Conservation (phyloP, 2,329 filamentous ascomycete species). For the Dothideomycetes sp. region DNA sequence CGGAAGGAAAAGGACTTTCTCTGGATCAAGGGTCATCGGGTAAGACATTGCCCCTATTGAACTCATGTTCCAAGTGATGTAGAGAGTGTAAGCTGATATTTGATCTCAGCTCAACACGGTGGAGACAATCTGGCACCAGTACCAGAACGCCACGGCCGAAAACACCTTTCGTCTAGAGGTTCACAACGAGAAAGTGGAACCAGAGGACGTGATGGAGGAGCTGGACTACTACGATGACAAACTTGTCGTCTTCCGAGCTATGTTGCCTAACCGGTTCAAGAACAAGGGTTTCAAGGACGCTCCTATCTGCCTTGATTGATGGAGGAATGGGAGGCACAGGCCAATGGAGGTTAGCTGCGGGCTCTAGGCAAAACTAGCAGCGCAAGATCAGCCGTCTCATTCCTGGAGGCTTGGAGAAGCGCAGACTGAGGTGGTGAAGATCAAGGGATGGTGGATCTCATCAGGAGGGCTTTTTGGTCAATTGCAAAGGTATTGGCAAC, state of each 20-base stretch:
- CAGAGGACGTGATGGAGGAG: constrained; percentile 15
- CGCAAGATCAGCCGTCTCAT: no score
- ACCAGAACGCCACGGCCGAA: constrained; percentile 9
- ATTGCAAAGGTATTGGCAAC: no score
- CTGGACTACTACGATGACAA: constrained; percentile 21
- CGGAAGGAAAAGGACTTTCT: constrained; percentile 16
- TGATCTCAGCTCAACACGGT: constrained; percentile 17
- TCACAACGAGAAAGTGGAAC: constrained; percentile 12
- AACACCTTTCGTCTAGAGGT: constrained; percentile 15
- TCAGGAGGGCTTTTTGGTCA: no score
- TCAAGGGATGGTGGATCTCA: no score
- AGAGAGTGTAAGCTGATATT: neutral
- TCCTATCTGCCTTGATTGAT: constrained; percentile 2
- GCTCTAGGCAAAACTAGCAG: no score
- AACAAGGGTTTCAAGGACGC: neutral
- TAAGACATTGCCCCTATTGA: constrained; percentile 2
- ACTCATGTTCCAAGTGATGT: neutral
- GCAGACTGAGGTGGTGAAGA: no score
- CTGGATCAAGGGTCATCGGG: constrained; percentile 22
- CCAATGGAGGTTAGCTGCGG: no score
- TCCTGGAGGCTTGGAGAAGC: no score
- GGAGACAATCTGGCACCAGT: constrained; percentile 19
- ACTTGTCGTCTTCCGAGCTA: constrained; percentile 18
- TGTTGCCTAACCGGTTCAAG: constrained; percentile 6
- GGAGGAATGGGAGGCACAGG: no score